Base-by-base conservation (phyloP, 352 stramenopile species). In the Phytophthora tubulina region DNA sequence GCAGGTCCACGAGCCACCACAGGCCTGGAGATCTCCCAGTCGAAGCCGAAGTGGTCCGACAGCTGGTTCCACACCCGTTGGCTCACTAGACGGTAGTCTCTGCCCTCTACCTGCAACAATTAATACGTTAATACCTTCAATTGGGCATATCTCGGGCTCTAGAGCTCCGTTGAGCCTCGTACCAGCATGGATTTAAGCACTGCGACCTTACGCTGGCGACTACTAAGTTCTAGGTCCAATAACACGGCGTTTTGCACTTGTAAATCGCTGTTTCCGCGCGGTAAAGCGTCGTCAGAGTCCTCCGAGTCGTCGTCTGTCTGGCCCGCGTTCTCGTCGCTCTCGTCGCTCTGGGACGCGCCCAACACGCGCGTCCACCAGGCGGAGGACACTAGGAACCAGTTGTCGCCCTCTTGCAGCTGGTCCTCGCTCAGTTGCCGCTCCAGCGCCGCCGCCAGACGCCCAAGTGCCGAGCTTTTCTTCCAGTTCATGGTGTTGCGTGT, bases 21-120 rank as follows among this genome's bases (percentile, higher is more conserved):
- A 13, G 76, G 69, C 31, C 89, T 78, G 3, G 79, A 11, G 54
- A 96, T 94, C 68, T 86, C 84, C 80, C 85, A 95, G 62, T 95
- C 88, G 63, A 67, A 90, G 33, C 84, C 76, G 60, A 89, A 92
- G 39, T 73, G 70, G 58, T 92, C 76, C 31, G 78, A 84, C 30
- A 95, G 62, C 17, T 84, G 72, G 49, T 84, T 89, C 88, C 88
- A 95, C 42, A 95, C 83, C 30, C 75, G 73, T 58, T 90, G 75
- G 58, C 85, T 94, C 59, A 95, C 88, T 1, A 93, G 54, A 6
- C 79, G 78, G 63, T 85, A 95, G 72, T 95, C 80, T 14, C 53
- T 73, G 7, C 73, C 79, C 69, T 95, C 88, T n/a, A 81, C 80
- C 84, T 90, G 56, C 10, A 67, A 13, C 17, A 45, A 30, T 36